Evolutionary conservation across 2,329 filamentous ascomycete genomes (phyloP).

Genomic region (Colletotrichum godetiae): DNA sequence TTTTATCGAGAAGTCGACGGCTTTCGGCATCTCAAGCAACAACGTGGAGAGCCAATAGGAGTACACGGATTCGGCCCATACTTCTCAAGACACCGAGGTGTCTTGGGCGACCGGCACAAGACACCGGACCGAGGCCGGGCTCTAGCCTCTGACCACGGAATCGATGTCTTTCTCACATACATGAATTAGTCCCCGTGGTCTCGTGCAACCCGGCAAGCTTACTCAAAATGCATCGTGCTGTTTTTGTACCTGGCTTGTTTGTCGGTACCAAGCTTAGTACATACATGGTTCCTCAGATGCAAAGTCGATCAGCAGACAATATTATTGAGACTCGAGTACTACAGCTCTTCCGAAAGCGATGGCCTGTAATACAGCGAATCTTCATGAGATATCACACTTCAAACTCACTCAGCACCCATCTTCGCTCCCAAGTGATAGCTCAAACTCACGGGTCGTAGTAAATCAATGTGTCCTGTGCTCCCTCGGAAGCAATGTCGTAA

Average conservation of each 20-base stretch:
- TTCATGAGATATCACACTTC: background rate
- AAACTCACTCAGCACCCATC: conserved; percentile 9
- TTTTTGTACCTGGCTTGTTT: background rate
- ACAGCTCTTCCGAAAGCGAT: background rate
- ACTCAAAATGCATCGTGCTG: background rate
- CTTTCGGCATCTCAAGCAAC: background rate
- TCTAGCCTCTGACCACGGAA: background rate
- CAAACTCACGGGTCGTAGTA: conserved; percentile 21
- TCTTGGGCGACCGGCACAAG: background rate
- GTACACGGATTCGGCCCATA: conserved; percentile 4
- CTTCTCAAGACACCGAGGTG: conserved; percentile 35
- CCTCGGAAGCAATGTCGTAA: conserved; percentile 67
- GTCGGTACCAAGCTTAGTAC: background rate
- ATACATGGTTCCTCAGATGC: background rate
- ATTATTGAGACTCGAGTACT: background rate
- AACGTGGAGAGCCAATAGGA: background rate
- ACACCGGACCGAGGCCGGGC: background rate
- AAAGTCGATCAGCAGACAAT: background rate
- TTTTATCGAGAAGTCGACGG: background rate
- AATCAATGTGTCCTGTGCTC: conserved; percentile 52
- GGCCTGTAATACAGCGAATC: background rate
- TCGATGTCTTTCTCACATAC: background rate
- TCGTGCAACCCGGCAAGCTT: background rate
- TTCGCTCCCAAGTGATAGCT: background rate
- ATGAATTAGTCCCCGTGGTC: background rate